Conservation (phyloP, 2,329 filamentous ascomycete genomes). For the Talaromyces sp. region DNA sequence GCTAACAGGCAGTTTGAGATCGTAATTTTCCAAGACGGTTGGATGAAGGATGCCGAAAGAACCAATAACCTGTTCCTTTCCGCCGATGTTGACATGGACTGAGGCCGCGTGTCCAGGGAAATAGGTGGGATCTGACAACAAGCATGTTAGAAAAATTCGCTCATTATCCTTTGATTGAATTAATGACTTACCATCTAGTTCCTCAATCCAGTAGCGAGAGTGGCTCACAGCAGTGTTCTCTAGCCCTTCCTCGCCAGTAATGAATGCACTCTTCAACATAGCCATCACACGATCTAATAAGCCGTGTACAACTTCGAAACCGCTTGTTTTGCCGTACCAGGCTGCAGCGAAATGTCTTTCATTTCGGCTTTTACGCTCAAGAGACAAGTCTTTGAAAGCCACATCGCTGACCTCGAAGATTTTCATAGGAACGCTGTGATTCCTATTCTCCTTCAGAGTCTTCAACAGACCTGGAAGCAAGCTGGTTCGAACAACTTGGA, state of each 20-base stretch:
- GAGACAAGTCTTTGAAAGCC: conserved; percentile 75
- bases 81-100: conserved; percentile 69
- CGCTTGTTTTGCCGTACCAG: conserved; percentile 88
- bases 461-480: conserved; percentile 84
- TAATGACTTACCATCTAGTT: conserved; percentile 61
- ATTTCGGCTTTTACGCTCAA: conserved; percentile 84
- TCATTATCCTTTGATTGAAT: conserved; percentile 11
- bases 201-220: conserved; percentile 87
- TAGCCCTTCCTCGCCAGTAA: conserved; percentile 68
- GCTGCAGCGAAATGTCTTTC: conserved; percentile 94
- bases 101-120: conserved; percentile 84
- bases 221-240: conserved; percentile 54
- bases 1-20: conserved; percentile 87
- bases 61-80: conserved; percentile 72
- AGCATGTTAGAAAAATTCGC: background rate
- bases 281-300: conserved; percentile 85
- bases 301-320: conserved; percentile 94
- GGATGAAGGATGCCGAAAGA: conserved; percentile 93
- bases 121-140: conserved; percentile 67
- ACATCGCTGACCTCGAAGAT: conserved; percentile 90
- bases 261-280: conserved; percentile 81
- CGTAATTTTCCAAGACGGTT: conserved; percentile 86
- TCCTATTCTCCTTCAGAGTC: conserved; percentile 89
- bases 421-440: conserved; percentile 80
- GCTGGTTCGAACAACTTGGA: conserved; percentile 85